phyloP scores from a whole-genome alignment of 2,329 filamentous ascomycete species.

The Acrodontium crateriforme region DNA sequence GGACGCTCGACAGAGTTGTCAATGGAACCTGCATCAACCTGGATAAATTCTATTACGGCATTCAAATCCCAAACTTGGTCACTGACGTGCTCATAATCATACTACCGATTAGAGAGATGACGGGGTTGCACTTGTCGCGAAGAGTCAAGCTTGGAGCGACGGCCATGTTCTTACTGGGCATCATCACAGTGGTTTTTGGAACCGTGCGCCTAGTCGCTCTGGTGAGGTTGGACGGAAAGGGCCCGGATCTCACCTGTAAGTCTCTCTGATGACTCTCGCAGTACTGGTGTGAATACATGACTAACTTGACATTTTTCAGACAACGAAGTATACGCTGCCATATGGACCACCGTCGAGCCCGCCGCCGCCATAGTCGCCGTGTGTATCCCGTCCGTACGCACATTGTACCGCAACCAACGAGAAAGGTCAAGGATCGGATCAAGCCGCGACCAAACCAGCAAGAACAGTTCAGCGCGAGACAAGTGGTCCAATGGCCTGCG shows the following conservation, averaged over 20 bases:
- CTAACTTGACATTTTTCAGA: conserved; percentile 3
- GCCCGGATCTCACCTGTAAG: conserved; percentile 7
- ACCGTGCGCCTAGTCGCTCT: conserved; percentile 7
- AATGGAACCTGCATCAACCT: conserved; percentile 7
- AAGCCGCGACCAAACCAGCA: too few relatives aligned
- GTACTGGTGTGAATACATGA: neutral
- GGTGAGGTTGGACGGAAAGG: conserved; percentile 2
- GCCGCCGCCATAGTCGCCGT: conserved; percentile 8
- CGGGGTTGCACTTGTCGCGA: too few relatives aligned
- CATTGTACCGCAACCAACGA: too few relatives aligned
- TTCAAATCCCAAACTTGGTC: conserved; percentile 10
- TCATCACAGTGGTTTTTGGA: conserved; percentile 5
- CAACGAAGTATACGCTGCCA: conserved; percentile 5
- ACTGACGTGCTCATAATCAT: conserved; percentile 8
- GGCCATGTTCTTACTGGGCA: conserved; percentile 3
- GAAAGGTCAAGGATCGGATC: too few relatives aligned
- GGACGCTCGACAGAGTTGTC: too few relatives aligned
- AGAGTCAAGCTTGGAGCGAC: too few relatives aligned
- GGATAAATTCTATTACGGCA: conserved; percentile 8
- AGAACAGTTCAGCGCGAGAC: too few relatives aligned
- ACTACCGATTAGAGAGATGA: conserved; percentile 5
- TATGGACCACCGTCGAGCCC: conserved; percentile 10
- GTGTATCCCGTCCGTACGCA: conserved; percentile 8
- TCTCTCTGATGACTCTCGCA: neutral
- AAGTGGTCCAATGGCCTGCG: too few relatives aligned